These are phyloP conservation scores for Dillenia suffruticosa DNA, from an alignment of 164 flowering plant species.

Conservation along the genomic window DNA sequence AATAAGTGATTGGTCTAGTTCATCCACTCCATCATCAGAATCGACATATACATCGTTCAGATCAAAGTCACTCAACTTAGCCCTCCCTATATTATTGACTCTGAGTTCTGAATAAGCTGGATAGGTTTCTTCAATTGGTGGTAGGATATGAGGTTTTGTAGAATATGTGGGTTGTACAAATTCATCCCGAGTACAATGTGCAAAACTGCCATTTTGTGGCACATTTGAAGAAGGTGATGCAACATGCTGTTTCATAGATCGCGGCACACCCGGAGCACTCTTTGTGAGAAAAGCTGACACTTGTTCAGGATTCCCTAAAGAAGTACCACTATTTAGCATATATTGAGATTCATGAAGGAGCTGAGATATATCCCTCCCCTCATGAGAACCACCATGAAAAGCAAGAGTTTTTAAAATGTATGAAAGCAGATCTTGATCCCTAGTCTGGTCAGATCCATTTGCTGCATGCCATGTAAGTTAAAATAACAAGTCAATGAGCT, in stretches of 20 bases:
- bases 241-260: conserved; percentile 7
- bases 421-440: conserved; percentile 49
- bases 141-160: too few species aligned
- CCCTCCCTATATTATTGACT: background rate
- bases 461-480: conserved; percentile 26
- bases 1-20: background rate
- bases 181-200: background rate
- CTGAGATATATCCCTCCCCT: conserved; percentile 25
- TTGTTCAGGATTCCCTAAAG: conserved; percentile 14
- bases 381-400: conserved; percentile 16
- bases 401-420: conserved; percentile 45
- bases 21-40: conserved; percentile 4
- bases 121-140: too few species aligned
- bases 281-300: conserved; percentile 20
- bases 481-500: too few species aligned
- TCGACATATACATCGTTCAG: conserved; percentile 6
- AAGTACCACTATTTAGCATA: conserved; percentile 18
- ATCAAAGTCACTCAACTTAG: conserved; percentile 4
- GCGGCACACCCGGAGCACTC: conserved; percentile 13
- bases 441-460: conserved; percentile 29
- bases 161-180: too few species aligned
- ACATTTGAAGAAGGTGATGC: conserved; percentile 14
- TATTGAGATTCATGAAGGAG: conserved; percentile 21
- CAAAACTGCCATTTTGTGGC: conserved; percentile 14
- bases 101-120: too few species aligned